Evolutionary conservation across 1,284 basidiomycete species (phyloP).

Genomic region (Apiotrichum sp.): DNA sequence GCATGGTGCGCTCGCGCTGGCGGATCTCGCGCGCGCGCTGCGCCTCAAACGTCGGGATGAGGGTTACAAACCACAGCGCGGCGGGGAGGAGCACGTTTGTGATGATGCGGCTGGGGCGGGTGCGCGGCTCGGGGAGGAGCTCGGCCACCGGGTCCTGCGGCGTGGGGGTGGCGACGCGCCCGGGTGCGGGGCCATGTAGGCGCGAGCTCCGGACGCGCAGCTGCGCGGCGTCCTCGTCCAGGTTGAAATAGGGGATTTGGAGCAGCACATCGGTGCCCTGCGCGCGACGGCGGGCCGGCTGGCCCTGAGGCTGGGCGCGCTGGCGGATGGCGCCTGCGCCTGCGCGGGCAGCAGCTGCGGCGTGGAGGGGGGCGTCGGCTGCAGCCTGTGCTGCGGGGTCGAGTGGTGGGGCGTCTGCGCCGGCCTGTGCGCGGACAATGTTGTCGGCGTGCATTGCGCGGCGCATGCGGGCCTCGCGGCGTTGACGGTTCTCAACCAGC

Average conservation of each 20-base stretch:
- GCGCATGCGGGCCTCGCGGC: background rate
- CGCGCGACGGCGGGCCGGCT: background rate
- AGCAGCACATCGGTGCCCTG: slow-evolving; percentile 4
- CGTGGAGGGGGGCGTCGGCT: slow-evolving; percentile 3
- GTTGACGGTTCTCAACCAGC: slow-evolving; percentile 1
- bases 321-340: background rate
- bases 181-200: background rate
- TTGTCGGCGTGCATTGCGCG: background rate
- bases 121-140: slow-evolving; percentile 4
- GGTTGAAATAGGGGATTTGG: slow-evolving; percentile 13
- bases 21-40: slow-evolving; percentile 32
- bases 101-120: slow-evolving; percentile 8
- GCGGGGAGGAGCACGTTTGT: slow-evolving; percentile 38
- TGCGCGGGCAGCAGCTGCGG: slow-evolving; percentile 6
- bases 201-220: slow-evolving; percentile 21
- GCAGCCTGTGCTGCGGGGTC: slow-evolving; percentile 2
- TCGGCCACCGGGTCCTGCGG: background rate
- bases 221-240: slow-evolving; percentile 25
- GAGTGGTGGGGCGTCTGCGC: background rate
- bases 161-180: background rate
- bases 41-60: slow-evolving; percentile 38
- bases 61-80: slow-evolving; percentile 37
- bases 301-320: background rate
- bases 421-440: background rate
- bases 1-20: slow-evolving; percentile 33